These are phyloP conservation scores for Cryptococcus sp. DNA, from an alignment of 1,284 basidiomycete genomes.

Conservation along the genomic window DNA sequence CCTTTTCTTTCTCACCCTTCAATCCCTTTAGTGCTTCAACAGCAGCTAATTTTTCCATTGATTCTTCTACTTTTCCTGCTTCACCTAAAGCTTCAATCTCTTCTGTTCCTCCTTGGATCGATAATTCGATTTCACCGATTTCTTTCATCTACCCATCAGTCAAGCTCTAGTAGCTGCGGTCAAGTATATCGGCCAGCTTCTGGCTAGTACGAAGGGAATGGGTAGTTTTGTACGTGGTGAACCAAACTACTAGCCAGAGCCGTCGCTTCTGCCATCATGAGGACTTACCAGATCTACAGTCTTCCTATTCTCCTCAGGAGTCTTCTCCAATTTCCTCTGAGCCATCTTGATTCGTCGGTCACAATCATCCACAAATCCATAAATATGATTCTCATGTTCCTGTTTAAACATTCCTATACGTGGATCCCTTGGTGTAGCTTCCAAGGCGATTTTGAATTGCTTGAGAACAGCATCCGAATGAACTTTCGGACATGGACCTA, in stretches of 20 bases:
- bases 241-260: background rate
- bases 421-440: slow-evolving; percentile 69
- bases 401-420: slow-evolving; percentile 78
- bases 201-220: no score
- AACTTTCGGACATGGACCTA: slow-evolving; percentile 94
- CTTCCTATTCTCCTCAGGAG: slow-evolving; percentile 98
- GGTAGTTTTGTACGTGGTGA: no score
- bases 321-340: slow-evolving; percentile 94
- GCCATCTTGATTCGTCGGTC: slow-evolving; percentile 92
- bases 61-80: slow-evolving; percentile 96
- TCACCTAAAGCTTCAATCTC: slow-evolving; percentile 96
- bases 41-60: slow-evolving; percentile 93
- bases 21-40: slow-evolving; percentile 97
- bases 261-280: background rate
- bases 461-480: slow-evolving; percentile 93
- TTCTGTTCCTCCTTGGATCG: slow-evolving; percentile 95
- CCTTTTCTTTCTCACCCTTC: slow-evolving; percentile 95
- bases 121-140: slow-evolving; percentile 97
- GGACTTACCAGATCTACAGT: slow-evolving; percentile 81
- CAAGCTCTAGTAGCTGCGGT: background rate
- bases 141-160: slow-evolving; percentile 77
- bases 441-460: slow-evolving; percentile 75
- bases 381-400: slow-evolving; percentile 94
- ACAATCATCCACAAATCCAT: slow-evolving; percentile 94
- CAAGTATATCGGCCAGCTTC: no score